Evolutionary conservation across 768 basidiomycete genomes (phyloP), one percentile per base, ranked within the genome.

Genomic region (Tricholoma hemisulphureum): DNA sequence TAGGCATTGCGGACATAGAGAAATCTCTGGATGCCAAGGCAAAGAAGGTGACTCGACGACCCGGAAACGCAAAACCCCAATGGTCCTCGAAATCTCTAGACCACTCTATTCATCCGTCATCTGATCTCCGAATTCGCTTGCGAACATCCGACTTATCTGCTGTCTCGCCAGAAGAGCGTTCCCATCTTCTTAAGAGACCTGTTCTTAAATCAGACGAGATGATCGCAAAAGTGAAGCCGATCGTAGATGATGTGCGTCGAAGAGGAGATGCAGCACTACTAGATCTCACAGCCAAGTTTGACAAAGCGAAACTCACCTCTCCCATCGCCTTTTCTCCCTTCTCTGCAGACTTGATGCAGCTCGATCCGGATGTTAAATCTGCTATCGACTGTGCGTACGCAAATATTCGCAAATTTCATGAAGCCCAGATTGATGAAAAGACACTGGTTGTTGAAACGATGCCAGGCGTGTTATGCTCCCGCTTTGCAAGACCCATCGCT

Each of bases 381-480:
- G 93, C 97, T 21, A 96, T 98, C 69, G 89, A 97, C 67, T 73
- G 80, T 53, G 97, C 97, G 3, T 99, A 98, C 69, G 78, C 77
- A 58, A 99, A 99, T 71, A 91, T 99, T 68, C 82, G 80, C 72
- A 88, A 85, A 66, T 98, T 98, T 81, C 96, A 97, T 71, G 83
- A 82, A 20, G 95, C 94, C 6, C 95, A 98, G 74, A 75, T 83
- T n/a, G 85, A 87, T 60, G 79, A 79, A 49, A 77, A 81, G 51
- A 75, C 84, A 21, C 80, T 99, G 43, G 78, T 83, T 6, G 93
- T 99, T 6, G 94, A 98, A 73, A 98, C 97, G 10, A 98, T 94
- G 93, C 95, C 97, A 6, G 97, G 97, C 9, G 95, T 99, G 43
- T 87, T 93, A 2, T 98, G 97, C 75, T 89, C 93, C 50, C 87